Evolutionary conservation across 495 filamentous ascomycete species (phyloP).

Genomic region (Aspergillus wentii): DNA sequence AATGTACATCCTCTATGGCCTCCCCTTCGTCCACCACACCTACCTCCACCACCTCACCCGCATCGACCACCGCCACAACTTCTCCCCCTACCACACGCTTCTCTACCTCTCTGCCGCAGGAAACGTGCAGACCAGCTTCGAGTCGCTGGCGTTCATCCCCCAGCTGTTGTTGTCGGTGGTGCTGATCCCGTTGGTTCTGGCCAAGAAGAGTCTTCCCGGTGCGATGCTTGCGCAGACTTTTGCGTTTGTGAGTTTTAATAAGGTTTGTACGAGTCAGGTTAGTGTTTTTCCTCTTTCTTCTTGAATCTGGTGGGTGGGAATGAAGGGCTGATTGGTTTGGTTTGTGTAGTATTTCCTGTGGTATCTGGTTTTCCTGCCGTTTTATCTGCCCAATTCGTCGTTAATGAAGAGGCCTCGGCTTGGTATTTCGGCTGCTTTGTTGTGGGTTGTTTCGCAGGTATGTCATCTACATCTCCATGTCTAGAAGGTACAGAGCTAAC

Average conservation of each 20-base stretch:
- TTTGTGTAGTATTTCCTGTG: constrained; percentile 89
- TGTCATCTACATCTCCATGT: constrained; percentile 2
- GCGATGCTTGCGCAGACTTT: constrained; percentile 99
- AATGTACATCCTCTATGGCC: constrained; percentile 74
- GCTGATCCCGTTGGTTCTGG: constrained; percentile 71
- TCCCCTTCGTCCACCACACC: constrained; percentile 78
- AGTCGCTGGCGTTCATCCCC: constrained; percentile 81
- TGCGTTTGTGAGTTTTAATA: constrained; percentile 95
- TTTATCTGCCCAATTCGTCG: constrained; percentile 79
- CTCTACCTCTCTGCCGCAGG: constrained; percentile 76
- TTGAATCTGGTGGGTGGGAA: not conserved
- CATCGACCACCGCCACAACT: constrained; percentile 96
- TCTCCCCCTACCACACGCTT: constrained; percentile 90
- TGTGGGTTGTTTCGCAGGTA: constrained; percentile 73
- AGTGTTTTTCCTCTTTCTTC: constrained; percentile 9
- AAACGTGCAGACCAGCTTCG: constrained; percentile 47
- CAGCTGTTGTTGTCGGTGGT: constrained; percentile 75
- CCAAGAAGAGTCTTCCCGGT: constrained; percentile 74
- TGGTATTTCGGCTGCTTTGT: constrained; percentile 55
- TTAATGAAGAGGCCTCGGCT: constrained; percentile 53
- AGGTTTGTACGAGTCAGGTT: constrained; percentile 97
- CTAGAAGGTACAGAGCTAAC: not conserved
- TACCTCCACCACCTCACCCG: constrained; percentile 89
- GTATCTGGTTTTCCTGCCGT: constrained; percentile 89
- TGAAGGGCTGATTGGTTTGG: constrained; percentile 34